A percentile compares a stretch with the other conserved stretches of the same genome.
phyloP scores from a whole-genome alignment of 495 filamentous ascomycete genomes.

The Lasiosphaeria ovina region DNA sequence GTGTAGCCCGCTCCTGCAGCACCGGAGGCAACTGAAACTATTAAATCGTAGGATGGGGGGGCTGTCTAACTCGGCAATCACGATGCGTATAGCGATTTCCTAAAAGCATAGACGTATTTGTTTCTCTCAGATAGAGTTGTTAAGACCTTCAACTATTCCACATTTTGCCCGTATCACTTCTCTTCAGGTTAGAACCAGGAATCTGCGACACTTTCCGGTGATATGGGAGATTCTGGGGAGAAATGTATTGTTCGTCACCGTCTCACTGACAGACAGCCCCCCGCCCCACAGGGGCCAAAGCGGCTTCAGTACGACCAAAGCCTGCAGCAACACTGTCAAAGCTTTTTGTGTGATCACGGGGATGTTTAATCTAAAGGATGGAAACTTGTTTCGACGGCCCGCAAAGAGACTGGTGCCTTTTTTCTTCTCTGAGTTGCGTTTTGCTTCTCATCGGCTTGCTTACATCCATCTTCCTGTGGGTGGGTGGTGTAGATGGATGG shows the following conservation, averaged over 20 bases:
- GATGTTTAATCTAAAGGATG: background rate
- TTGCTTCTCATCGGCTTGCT: background rate
- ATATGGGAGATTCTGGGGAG: background rate
- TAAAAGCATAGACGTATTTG: conserved; percentile 5
- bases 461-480: background rate
- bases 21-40: background rate
- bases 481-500: too few relatives aligned
- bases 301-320: background rate
- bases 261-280: background rate
- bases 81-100: too few relatives aligned
- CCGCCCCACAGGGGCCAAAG: background rate
- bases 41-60: too few relatives aligned
- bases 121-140: conserved; percentile 5
- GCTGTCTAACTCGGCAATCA: too few relatives aligned
- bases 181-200: background rate
- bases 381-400: background rate
- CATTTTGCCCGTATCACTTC: background rate
- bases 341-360: background rate
- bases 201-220: background rate
- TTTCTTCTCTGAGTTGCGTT: background rate
- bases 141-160: background rate
- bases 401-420: background rate
- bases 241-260: background rate
- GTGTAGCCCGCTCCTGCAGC: background rate
- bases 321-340: conserved; percentile 2